Evolutionary conservation across 2,329 filamentous ascomycete genomes (phyloP).

Genomic region (Penicillium brevicompactum): DNA sequence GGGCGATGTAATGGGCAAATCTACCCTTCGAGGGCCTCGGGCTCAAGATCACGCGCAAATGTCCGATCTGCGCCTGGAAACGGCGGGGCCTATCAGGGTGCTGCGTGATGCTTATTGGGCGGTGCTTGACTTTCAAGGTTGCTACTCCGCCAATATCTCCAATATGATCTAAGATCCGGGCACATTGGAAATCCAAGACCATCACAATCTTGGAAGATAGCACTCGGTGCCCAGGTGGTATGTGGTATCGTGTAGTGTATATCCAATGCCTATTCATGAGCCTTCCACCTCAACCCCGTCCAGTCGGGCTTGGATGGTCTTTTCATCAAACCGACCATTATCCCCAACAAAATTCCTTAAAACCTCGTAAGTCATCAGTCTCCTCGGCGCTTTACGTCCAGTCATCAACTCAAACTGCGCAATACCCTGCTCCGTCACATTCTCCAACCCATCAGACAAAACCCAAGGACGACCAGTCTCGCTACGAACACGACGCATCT

Average conservation of each 20-base stretch:
- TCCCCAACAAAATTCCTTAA: slow-evolving; percentile 40
- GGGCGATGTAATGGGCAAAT: background rate
- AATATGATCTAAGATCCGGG: no score
- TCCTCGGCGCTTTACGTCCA: slow-evolving; percentile 68
- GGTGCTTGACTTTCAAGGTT: background rate
- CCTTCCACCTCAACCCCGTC: slow-evolving; percentile 27
- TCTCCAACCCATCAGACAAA: slow-evolving; percentile 72
- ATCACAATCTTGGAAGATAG: no score
- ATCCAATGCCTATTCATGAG: background rate
- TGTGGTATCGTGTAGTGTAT: background rate
- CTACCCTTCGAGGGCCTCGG: background rate
- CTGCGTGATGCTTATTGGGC: background rate
- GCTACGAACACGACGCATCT: slow-evolving; percentile 63
- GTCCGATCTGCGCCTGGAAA: background rate
- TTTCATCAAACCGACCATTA: slow-evolving; percentile 39
- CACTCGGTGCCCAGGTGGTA: no score
- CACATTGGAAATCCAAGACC: no score
- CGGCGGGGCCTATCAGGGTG: background rate
- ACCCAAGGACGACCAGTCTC: slow-evolving; percentile 63
- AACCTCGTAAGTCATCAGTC: slow-evolving; percentile 70
- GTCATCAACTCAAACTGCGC: slow-evolving; percentile 83
- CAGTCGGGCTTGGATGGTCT: slow-evolving; percentile 39
- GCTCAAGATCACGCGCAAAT: background rate
- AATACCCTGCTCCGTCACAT: slow-evolving; percentile 76
- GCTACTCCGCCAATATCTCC: no score